Evolutionary conservation across 2,329 filamentous ascomycete genomes (phyloP).

Genomic region (Talaromyces sp.): DNA sequence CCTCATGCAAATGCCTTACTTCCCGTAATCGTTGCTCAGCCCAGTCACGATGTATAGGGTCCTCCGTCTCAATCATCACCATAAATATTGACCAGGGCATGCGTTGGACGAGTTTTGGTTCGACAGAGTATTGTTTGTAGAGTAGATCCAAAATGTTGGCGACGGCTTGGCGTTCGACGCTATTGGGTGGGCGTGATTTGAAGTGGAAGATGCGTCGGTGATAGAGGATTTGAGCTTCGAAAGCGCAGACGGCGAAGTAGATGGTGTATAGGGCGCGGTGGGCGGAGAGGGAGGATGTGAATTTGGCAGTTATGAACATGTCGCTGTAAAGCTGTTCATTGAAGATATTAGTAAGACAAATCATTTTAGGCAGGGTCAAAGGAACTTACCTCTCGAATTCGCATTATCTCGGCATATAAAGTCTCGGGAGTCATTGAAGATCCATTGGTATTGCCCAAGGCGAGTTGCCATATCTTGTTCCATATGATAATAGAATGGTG

Average conservation of each 20-base stretch:
- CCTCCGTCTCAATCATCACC: constrained; percentile 34
- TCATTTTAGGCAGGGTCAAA: not conserved
- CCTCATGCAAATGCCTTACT: constrained; percentile 31
- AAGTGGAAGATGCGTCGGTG: constrained; percentile 34
- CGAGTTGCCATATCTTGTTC: constrained; percentile 32
- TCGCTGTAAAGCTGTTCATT: constrained; percentile 35
- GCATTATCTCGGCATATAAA: constrained; percentile 22
- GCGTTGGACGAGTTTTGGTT: constrained; percentile 33
- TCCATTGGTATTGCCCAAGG: constrained; percentile 23
- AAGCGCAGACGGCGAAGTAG: constrained; percentile 35
- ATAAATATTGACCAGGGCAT: constrained; percentile 38
- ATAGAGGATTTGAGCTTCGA: constrained; percentile 35
- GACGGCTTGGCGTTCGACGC: constrained; percentile 31
- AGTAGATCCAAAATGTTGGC: constrained; percentile 34
- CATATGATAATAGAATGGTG: constrained; percentile 32
- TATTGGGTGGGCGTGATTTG: constrained; percentile 19
- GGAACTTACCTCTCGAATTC: not conserved
- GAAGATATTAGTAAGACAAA: not conserved
- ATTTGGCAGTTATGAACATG: constrained; percentile 36
- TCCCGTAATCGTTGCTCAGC: constrained; percentile 33
- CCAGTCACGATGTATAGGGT: constrained; percentile 33
- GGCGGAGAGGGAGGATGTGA: constrained; percentile 24
- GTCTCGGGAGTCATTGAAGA: not conserved
- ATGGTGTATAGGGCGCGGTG: constrained; percentile 37
- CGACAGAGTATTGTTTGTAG: constrained; percentile 33